Conservation (phyloP, 495 filamentous ascomycete genomes). For the Neurospora hispaniola region DNA sequence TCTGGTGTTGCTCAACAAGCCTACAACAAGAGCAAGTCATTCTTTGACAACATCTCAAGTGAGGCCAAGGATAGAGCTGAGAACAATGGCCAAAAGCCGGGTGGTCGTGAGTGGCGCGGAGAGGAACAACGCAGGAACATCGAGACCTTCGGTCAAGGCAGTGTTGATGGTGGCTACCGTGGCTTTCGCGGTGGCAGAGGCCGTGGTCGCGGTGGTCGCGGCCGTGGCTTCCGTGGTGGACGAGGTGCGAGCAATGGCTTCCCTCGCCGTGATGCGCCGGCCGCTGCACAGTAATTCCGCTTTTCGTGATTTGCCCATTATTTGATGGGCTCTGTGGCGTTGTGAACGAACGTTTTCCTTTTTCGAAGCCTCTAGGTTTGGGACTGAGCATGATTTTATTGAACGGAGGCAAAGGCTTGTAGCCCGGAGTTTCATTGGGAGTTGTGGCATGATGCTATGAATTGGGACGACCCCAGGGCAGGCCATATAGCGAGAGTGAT, state of each 20-base stretch:
- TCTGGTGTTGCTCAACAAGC: conserved; percentile 29
- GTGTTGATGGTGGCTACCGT: conserved; percentile 75
- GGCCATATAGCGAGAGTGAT: conserved; percentile 1
- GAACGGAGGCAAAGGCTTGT: conserved; percentile 6
- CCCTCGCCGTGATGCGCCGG: conserved; percentile 13
- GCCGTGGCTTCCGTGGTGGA: conserved; percentile 39
- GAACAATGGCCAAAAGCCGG: conserved; percentile 47
- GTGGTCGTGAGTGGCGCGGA: conserved; percentile 82
- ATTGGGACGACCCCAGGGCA: conserved; percentile 6
- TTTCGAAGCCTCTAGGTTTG: conserved; percentile 8
- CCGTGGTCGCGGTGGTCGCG: conserved; percentile 53
- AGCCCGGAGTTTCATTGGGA: conserved; percentile 9
- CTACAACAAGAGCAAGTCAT: conserved; percentile 78
- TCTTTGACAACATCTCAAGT: conserved; percentile 97
- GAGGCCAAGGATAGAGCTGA: conserved; percentile 88
- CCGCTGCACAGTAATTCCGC: conserved; percentile 18
- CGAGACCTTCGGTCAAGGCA: conserved; percentile 97
- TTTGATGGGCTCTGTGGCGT: not conserved
- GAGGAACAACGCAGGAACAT: conserved; percentile 94
- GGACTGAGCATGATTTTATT: conserved; percentile 5
- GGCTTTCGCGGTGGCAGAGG: conserved; percentile 64
- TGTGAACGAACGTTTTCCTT: conserved; percentile 8
- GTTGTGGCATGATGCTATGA: conserved; percentile 12
- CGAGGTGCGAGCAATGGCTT: conserved; percentile 27
- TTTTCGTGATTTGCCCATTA: not conserved